Evolutionary conservation across 352 stramenopile genomes (phyloP).

Genomic region (Phytophthora europaea): DNA sequence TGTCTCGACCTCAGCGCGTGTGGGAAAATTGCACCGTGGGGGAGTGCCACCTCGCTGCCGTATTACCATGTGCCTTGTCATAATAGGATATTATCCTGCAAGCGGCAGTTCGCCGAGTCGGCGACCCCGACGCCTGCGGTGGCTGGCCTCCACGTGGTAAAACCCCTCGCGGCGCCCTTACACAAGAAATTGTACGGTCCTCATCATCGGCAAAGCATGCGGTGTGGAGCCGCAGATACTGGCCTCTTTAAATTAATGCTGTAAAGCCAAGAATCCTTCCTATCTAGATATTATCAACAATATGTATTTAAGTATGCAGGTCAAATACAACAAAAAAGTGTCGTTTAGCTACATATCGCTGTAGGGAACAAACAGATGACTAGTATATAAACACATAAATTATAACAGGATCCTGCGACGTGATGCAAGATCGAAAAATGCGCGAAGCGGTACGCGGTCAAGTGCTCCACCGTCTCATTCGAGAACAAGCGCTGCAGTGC

Average conservation of each 20-base stretch:
- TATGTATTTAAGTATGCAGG: background rate
- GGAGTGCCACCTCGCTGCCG: too few species aligned
- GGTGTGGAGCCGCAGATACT: slow-evolving; percentile 21
- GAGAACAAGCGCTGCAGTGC: slow-evolving; percentile 25
- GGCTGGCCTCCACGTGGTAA: background rate
- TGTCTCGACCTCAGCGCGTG: too few species aligned
- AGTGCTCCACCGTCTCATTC: slow-evolving; percentile 24
- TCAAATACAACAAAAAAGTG: too few species aligned
- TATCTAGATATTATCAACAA: background rate
- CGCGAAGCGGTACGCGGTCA: slow-evolving; percentile 5
- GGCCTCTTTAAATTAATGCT: slow-evolving; percentile 2
- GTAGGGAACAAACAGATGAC: too few species aligned
- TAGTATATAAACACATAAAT: background rate
- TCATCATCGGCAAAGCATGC: background rate
- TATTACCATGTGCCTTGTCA: too few species aligned
- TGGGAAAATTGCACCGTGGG: too few species aligned
- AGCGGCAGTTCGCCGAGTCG: background rate
- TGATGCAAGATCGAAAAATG: slow-evolving; percentile 7
- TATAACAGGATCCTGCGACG: slow-evolving; percentile 2
- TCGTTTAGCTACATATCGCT: too few species aligned
- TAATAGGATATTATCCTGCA: background rate
- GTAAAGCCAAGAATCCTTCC: background rate
- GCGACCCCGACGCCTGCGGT: background rate
- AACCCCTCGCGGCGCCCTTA: background rate
- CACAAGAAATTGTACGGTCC: slow-evolving; percentile 7